Base-by-base conservation (phyloP, 768 basidiomycete genomes). In the Termitomyces sp. region DNA sequence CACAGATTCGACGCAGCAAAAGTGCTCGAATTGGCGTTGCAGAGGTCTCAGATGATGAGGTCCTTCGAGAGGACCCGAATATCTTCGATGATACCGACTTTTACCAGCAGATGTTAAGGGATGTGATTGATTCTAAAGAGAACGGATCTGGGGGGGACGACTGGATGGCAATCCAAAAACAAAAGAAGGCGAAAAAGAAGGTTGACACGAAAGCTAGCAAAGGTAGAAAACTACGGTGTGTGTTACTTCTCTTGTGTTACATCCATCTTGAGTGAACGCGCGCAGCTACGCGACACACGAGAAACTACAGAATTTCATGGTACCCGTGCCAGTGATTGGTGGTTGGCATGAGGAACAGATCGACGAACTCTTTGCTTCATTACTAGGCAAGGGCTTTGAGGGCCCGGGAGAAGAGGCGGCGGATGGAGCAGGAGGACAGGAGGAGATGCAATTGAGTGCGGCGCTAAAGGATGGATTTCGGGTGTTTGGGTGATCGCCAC, bases 151-250 rank as follows among this genome's bases (percentile, higher is more conserved):
- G 72, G 15, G 74, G 70, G 44, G 79, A 81, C 39, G 84, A 87
- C 65, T 90, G 89, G 89, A 77, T 86, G 72, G 68, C 75, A 8
- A 62, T 77, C 46, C 87, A 91, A 68, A 85, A 81, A 59, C 84
- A 85, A 65, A 86, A 83, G 68, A 91, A 85, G 71, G 80, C 83
- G 24, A 88, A 88, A 76, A 89, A 89, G 71, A 91, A 87, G 68
- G 92, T 96, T n/a, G 96, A 99, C 69, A 93, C 94, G 0, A 93
- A 89, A 65, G 96, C 94, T 9, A 94, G 90, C 74, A 98, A 98
- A 75, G 97, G 97, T 5, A 80, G 96, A 58, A 96, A 95, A 72
- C 73, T 99, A 61, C 82, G 95, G 86, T 91, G 42, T 33, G 84
- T 75, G 9, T 31, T n/a, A 52, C 16, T 44, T 34, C 54, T 52